These are phyloP conservation scores for Xylaria sp. DNA, from an alignment of 2,329 filamentous ascomycete genomes.

Conservation along the genomic window DNA sequence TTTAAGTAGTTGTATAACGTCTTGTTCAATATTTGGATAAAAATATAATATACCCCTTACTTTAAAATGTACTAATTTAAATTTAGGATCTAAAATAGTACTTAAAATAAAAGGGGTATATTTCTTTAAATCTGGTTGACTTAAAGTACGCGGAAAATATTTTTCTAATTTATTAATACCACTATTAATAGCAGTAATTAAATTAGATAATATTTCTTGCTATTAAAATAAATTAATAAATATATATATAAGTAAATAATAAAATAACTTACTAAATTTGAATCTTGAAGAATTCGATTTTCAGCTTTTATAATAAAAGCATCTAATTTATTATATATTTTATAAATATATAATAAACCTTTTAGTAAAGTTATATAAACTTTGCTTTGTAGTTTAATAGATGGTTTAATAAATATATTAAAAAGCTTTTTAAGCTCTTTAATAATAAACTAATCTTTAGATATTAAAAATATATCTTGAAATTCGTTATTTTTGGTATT, in stretches of 20 bases:
- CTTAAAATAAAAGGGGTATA: constrained; percentile 9
- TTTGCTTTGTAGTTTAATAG: constrained; percentile 13
- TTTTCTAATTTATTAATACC: constrained; percentile 3
- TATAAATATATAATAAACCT: too few species aligned
- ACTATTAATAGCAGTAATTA: too few species aligned
- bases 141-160: background rate
- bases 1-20: constrained; percentile 4
- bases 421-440: constrained; percentile 1
- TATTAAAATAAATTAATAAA: background rate
- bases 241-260: background rate
- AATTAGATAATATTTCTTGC: background rate
- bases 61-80: constrained; percentile 13
- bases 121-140: background rate
- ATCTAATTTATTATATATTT: constrained; percentile 13
- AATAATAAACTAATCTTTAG: background rate
- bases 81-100: constrained; percentile 9
- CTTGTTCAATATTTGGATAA: background rate
- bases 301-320: background rate
- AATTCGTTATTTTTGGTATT: background rate
- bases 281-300: background rate
- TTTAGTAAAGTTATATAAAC: constrained; percentile 12
- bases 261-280: background rate
- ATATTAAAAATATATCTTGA: constrained; percentile 6
- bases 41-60: constrained; percentile 4
- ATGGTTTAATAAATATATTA: constrained; percentile 10